A percentile compares a stretch with the other conserved stretches of the same genome.
Evolutionary conservation across 345 rosid genomes (phyloP).

Genomic region (Kandelia obovata): DNA sequence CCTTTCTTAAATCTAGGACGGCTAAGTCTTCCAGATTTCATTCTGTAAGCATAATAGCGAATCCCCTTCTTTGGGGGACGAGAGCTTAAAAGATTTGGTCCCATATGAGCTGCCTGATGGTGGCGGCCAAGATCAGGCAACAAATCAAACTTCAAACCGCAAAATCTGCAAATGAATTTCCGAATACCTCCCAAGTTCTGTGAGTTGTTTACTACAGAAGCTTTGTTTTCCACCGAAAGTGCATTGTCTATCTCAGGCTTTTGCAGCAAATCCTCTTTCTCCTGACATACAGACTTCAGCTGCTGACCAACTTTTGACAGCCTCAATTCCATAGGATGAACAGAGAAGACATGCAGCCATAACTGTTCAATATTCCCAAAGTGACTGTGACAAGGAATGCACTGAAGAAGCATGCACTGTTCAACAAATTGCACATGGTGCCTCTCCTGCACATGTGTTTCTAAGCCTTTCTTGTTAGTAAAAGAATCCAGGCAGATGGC

Average conservation of each 20-base stretch:
- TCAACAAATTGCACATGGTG: conserved; percentile 85
- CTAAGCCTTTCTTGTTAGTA: conserved; percentile 64
- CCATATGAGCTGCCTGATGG: conserved; percentile 99
- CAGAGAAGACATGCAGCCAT: conserved; percentile 68
- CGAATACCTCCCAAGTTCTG: conserved; percentile 44
- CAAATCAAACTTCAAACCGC: conserved; percentile 83
- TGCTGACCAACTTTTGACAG: conserved; percentile 38
- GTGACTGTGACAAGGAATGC: conserved; percentile 89
- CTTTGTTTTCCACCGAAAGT: conserved; percentile 28
- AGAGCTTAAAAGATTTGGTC: conserved; percentile 47
- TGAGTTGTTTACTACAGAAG: conserved; percentile 35
- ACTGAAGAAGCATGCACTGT: conserved; percentile 94
- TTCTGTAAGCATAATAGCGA: conserved; percentile 62
- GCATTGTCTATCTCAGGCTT: conserved; percentile 39
- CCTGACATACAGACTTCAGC: conserved; percentile 21
- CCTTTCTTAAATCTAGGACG: conserved; percentile 84
- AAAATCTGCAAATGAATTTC: conserved; percentile 76
- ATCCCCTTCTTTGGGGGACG: conserved; percentile 68
- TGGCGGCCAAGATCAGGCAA: conserved; percentile 98
- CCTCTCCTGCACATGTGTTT: conserved; percentile 85
- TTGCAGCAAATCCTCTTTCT: conserved; percentile 27
- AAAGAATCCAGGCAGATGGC: conserved; percentile 95
- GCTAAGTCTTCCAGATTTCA: conserved; percentile 89
- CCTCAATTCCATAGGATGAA: conserved; percentile 61
- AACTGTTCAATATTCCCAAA: conserved; percentile 80